These are phyloP conservation scores for Aspergillus viridinutans DNA, from an alignment of 2,329 filamentous ascomycete genomes.

Conservation along the genomic window DNA sequence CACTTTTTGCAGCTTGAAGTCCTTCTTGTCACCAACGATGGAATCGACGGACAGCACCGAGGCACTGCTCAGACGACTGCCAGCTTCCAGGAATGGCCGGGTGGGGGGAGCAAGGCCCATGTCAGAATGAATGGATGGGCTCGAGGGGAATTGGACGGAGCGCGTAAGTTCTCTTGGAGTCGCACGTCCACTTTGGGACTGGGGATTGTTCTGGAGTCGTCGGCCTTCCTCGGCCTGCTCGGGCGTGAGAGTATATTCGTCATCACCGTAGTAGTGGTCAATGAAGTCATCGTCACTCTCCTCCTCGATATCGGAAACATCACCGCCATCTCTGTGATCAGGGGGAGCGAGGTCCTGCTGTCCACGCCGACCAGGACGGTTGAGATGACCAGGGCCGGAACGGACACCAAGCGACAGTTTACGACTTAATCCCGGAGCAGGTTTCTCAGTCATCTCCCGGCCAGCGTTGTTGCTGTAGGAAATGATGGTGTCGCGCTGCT, in stretches of 20 bases:
- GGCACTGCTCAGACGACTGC: slow-evolving; percentile 21
- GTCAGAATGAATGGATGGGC: neutral
- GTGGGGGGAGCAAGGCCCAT: neutral
- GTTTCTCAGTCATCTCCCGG: slow-evolving; percentile 27
- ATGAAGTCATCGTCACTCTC: slow-evolving; percentile 36
- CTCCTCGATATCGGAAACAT: slow-evolving; percentile 26
- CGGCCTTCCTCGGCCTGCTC: slow-evolving; percentile 32
- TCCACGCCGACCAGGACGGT: slow-evolving; percentile 26
- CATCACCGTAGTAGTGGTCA: slow-evolving; percentile 33
- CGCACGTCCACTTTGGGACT: neutral
- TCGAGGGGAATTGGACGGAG: neutral
- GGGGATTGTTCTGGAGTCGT: slow-evolving; percentile 11
- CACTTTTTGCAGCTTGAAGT: slow-evolving; percentile 60
- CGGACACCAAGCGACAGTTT: slow-evolving; percentile 39
- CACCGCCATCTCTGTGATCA: slow-evolving; percentile 26
- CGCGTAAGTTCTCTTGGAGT: neutral
- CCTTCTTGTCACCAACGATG: slow-evolving; percentile 56
- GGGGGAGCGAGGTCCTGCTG: slow-evolving; percentile 18
- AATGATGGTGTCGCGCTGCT: slow-evolving; percentile 37
- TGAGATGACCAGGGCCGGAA: slow-evolving; percentile 36
- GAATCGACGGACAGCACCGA: slow-evolving; percentile 53
- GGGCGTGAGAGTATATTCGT: slow-evolving; percentile 35
- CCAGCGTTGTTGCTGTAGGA: slow-evolving; percentile 35
- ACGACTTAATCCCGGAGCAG: slow-evolving; percentile 30
- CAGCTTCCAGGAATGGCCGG: neutral